Evolutionary conservation across 352 stramenopile genomes (phyloP), one percentile per base, ranked within the genome.

Genomic region (Globisporangium nagaii): DNA sequence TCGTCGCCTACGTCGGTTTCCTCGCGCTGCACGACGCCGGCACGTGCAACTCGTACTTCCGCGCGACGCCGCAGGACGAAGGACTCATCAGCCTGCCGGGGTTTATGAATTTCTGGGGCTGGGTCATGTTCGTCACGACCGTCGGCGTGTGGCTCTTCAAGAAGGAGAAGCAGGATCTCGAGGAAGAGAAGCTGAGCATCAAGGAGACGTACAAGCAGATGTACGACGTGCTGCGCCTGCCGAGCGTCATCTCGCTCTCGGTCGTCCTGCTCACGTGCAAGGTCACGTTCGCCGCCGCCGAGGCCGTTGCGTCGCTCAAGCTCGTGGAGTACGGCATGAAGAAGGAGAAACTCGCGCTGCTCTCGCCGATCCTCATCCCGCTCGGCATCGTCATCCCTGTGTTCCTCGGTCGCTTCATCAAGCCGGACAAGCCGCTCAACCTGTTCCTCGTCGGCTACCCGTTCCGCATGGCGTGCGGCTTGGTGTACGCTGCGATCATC

Each of bases 1-100:
- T 99, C 62, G 77, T 99, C 19, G 89, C 88, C 24, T 99, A 99
- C 73, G 96, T 99, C 22, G 97, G 97, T 34, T 99, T 99, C 76
- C 73, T 99, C 46, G 96, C 96, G 32, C 82, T 99, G 1, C 98
- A 98, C 65, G 95, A 99, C 67, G 71, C 86, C 1, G 79, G 68
- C 6, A 95, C 90, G 25, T 97, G 91, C 74, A 94, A 97, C 62
- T 62, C 70, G 32, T 97, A 96, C 65, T 79, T 98, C 30, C 87
- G 86, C 37, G 70, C 56, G 20, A 51, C 66, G 17, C 75, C 79
- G 6, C 54, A 84, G 41, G 65, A 84, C 37, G 63, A 87, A 52
- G 88, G 88, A 6, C 77, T 98, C 50, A 76, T 97, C 50, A 82
- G 74, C 24, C 62, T 98, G 36, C 75, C 82, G 0, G 75, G 72